phyloP scores from a whole-genome alignment of 139 green algal genomes.

The Tetradesmus obliquus region DNA sequence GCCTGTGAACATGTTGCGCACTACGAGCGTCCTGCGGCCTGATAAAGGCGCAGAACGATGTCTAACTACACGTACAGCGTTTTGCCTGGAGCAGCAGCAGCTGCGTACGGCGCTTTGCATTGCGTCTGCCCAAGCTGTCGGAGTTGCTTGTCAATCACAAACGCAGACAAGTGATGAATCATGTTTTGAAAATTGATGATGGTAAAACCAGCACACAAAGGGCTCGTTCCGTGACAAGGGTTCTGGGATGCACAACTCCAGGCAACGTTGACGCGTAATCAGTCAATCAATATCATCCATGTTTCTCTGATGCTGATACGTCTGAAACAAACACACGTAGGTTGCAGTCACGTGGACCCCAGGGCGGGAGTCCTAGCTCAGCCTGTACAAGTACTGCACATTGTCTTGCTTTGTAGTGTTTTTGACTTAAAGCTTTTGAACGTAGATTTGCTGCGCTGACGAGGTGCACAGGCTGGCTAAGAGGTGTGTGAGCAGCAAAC shows the following conservation, averaged over 20 bases:
- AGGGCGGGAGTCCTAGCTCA: background rate
- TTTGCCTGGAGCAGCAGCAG: background rate
- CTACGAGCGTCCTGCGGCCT: background rate
- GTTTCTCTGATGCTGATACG: too few species aligned
- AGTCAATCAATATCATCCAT: background rate
- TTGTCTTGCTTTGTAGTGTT: too few species aligned
- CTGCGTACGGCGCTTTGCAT: slow-evolving; percentile 18
- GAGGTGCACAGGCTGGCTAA: too few species aligned
- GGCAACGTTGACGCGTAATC: background rate
- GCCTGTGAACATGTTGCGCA: slow-evolving; percentile 75
- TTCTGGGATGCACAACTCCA: background rate
- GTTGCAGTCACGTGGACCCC: background rate
- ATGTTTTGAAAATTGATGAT: background rate
- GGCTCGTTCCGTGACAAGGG: background rate
- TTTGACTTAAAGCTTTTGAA: too few species aligned
- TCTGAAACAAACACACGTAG: too few species aligned
- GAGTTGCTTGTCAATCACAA: background rate
- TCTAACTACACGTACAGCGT: background rate
- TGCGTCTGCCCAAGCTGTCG: background rate
- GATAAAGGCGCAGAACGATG: background rate
- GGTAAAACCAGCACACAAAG: background rate
- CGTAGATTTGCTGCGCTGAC: too few species aligned
- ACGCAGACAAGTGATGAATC: too few species aligned
- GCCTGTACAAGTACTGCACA: background rate
- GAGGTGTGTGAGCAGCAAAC: background rate